phyloP scores from a whole-genome alignment of 495 filamentous ascomycete genomes.

The Hypoxylon crocopeplum region DNA sequence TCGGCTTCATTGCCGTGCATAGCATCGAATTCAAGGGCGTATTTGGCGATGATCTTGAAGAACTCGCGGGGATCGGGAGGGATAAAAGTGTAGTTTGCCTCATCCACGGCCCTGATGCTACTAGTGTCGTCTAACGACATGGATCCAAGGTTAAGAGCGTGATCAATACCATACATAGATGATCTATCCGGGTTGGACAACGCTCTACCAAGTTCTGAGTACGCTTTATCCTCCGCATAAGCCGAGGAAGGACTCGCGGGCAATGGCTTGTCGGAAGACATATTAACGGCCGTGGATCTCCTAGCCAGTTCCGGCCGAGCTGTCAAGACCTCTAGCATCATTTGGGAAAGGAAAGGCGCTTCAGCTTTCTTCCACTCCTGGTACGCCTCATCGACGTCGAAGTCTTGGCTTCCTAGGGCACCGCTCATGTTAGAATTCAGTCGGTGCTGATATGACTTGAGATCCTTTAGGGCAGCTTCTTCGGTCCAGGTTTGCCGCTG shows the following conservation, averaged over 20 bases:
- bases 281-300: conserved; percentile 41
- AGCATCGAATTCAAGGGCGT: conserved; percentile 70
- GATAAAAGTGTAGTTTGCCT: conserved; percentile 78
- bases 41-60: conserved; percentile 78
- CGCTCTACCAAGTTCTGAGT: conserved; percentile 66
- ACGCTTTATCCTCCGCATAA: conserved; percentile 56
- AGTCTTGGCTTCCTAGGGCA: conserved; percentile 82
- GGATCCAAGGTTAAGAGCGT: conserved; percentile 76
- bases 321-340: conserved; percentile 89
- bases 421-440: conserved; percentile 77
- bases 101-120: conserved; percentile 58
- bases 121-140: conserved; percentile 68
- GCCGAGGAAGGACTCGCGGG: conserved; percentile 49
- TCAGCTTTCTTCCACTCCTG: conserved; percentile 90
- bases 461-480: conserved; percentile 84
- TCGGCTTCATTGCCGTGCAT: conserved; percentile 55
- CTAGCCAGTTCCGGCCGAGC: conserved; percentile 87
- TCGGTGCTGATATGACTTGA: conserved; percentile 90
- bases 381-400: conserved; percentile 89
- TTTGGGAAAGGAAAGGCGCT: conserved; percentile 80
- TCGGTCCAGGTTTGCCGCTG: conserved; percentile 87
- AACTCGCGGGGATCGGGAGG: conserved; percentile 82
- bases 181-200: conserved; percentile 44
- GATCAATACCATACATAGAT: conserved; percentile 72
- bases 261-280: conserved; percentile 52